Base-by-base conservation (phyloP, 2,329 filamentous ascomycete species). In the Colletotrichum agaves region DNA sequence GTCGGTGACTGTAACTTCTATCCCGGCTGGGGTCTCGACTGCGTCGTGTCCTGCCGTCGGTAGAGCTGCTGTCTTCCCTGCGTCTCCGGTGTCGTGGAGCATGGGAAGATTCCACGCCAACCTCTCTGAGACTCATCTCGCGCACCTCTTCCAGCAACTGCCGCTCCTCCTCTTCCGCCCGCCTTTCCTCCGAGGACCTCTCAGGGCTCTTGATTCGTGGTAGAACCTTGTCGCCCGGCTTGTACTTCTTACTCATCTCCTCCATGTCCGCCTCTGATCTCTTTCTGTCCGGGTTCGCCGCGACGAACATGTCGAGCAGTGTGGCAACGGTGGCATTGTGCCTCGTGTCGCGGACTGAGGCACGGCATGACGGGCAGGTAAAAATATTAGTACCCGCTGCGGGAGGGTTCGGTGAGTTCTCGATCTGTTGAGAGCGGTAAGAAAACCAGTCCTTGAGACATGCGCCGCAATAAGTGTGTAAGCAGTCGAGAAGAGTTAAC, bases 371-470 rank as follows among this genome's bases (percentile, higher is more conserved):
- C 44, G 96, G 96, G 81, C 96, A 99, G 50, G 94, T 98, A 78
- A 93, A 97, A 75, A 86, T 76, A 70, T 80, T 73, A 74, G 83
- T 69, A 73, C 85, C 75, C 72, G 84, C 75, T 60, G 82, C 72
- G 70, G 88, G 84, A 46, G 83, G 81, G 11, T 80, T 80, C 12
- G 84, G 85, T 2, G 81, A 80, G 65, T 78, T 81, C 70, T 85
- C 86, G 47, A 86, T 86, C 13, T 84, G 83, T 33, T 85, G 83
- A 41, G 90, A 90, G 78, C 97, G 93, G 79, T 90, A 96, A 70
- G 85, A 83, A 77, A 98, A 99, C 96, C 96, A 99, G 82, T 97
- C 93, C 79, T 97, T 97, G 67, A 98, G 80, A 77, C 96, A 99
- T 43, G 93, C 92, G 71, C 94, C 96, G 83, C 96, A 99, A 80